Conservation (phyloP, 176 grass and related monocot genomes). For the Bromus sterilis region DNA sequence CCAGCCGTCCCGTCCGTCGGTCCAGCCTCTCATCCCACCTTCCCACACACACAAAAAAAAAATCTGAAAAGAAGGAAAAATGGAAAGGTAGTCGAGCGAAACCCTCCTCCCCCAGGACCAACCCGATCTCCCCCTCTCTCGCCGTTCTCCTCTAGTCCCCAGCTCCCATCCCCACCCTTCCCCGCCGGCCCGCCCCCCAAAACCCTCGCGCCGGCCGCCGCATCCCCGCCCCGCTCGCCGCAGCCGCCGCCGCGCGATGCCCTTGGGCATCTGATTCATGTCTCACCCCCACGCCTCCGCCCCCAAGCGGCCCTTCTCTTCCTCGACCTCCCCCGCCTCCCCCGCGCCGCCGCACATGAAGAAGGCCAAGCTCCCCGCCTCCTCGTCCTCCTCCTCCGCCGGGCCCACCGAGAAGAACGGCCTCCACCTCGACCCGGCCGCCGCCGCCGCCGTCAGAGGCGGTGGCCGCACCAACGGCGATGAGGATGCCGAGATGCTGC, state of each 20-base stretch:
- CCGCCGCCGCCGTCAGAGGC: neutral
- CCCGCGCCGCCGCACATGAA: slow-evolving; percentile 43
- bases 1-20: neutral
- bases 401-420: slow-evolving; percentile 49
- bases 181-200: slow-evolving; percentile 16
- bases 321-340: slow-evolving; percentile 23
- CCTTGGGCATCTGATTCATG: slow-evolving; percentile 45
- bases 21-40: neutral
- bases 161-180: neutral
- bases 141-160: slow-evolving; percentile 10
- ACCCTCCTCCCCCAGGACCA: slow-evolving; percentile 23
- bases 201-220: slow-evolving; percentile 26
- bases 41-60: neutral
- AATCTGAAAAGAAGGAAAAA: neutral
- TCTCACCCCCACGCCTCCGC: slow-evolving; percentile 47
- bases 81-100: slow-evolving; percentile 7
- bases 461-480: slow-evolving; percentile 20
- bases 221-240: neutral
- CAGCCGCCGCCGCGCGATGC: slow-evolving; percentile 30
- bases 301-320: slow-evolving; percentile 44
- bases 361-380: slow-evolving; percentile 40
- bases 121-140: slow-evolving; percentile 41
- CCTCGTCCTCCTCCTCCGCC: slow-evolving; percentile 20
- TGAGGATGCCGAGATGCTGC: slow-evolving; percentile 57
- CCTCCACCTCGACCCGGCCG: slow-evolving; percentile 29